Evolutionary conservation across 768 basidiomycete species (phyloP), one percentile per base, ranked within the genome.

Genomic region (Hydnomerulius pinastri): DNA sequence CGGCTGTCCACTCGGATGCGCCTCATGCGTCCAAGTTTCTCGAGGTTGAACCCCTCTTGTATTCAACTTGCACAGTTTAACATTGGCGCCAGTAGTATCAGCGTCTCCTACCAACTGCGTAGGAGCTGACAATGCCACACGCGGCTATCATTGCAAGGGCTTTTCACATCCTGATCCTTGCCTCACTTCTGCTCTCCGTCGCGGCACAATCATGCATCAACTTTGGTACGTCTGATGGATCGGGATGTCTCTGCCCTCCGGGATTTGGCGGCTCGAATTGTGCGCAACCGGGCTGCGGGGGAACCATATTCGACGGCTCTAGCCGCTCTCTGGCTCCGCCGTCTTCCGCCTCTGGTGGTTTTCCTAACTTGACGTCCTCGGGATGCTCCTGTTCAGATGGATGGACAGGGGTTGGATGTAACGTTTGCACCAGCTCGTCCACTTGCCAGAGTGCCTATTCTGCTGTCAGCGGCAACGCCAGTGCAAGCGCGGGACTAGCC

Each of bases 221-320:
- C 33, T 58, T 56, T 23, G 66, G 66, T 12, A 50, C 39, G 27
- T 55, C 65, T 6, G 60, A 18, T 35, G 28, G 48, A 0, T 61
- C 68, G 0, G 49, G 50, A 6, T 95, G 93, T 63, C 67, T 77
- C 20, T 97, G 94, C 66, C 92, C 92, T 4, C 78, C 81, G 20
- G 92, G 92, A 11, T 92, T 90, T 61, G 88, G 87, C 10, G 90
- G 87, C 6, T 46, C 79, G 23, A 79, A 77, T 18, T 93, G 92
- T 61, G 75, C 81, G 1, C 75, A 79, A 49, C 81, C 87, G 0
- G 82, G 77, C 2, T 97, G 94, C 53, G 89, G 89, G 10, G 91
- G 91, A 2, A 86, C 82, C 44, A 81, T 96, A 37, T 92, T 87
- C 63, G 83, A 92, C 60, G 87, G 86, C 47, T 66, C 80, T 2